Conservation (phyloP, 305 asterid genomes). For the Fraxinus velutina region DNA sequence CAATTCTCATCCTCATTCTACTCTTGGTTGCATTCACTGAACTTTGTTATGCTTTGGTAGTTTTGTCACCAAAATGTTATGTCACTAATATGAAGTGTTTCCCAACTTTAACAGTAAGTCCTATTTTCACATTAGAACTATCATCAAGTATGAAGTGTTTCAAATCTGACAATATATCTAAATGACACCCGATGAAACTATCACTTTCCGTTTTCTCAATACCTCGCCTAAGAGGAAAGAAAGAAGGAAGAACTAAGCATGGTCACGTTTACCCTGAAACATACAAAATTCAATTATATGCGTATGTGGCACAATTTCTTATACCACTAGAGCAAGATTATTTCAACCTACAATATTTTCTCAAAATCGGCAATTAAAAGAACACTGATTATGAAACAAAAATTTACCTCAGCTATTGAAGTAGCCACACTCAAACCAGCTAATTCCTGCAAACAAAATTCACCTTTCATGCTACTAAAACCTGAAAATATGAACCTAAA, state of each 20-base stretch:
- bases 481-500: constrained; percentile 10
- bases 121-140: background rate
- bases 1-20: background rate
- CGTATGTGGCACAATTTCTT: background rate
- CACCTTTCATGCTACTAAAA: constrained; percentile 12
- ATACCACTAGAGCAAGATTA: background rate
- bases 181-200: background rate
- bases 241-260: background rate
- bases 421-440: constrained; percentile 98
- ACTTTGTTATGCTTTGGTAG: background rate
- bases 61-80: background rate
- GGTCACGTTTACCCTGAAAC: background rate
- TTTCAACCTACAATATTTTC: background rate
- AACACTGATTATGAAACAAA: background rate
- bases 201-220: background rate
- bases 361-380: background rate
- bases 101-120: background rate
- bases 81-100: background rate
- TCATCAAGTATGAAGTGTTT: background rate
- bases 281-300: background rate
- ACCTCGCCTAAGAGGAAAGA: background rate
- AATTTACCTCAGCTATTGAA: constrained; percentile 76
- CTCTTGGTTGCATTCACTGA: background rate
- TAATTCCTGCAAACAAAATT: constrained; percentile 60
- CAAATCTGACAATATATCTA: background rate